These are phyloP conservation scores for Daucus carota DNA, from an alignment of 129 eudicot genomes.

Conservation along the genomic window DNA sequence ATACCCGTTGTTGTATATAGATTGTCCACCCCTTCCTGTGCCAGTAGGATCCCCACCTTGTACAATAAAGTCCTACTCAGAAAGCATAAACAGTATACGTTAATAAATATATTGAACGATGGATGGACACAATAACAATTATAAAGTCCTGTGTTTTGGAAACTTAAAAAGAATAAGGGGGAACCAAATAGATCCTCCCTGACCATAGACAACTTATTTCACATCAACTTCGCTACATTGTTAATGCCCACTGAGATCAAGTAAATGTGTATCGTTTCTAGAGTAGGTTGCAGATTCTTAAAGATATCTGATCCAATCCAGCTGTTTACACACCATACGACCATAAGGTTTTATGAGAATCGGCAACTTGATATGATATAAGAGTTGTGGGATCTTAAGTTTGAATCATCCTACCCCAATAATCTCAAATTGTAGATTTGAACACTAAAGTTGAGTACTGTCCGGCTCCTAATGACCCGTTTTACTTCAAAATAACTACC, in stretches of 20 bases:
- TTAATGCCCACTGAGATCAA: not conserved
- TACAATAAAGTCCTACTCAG: constrained; percentile 70
- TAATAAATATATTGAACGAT: not conserved
- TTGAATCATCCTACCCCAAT: too few species aligned
- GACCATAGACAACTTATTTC: not conserved
- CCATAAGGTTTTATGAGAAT: too few species aligned
- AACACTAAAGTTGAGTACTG: too few species aligned
- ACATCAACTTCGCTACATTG: not conserved
- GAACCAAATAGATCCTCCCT: not conserved
- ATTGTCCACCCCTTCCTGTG: constrained; percentile 97
- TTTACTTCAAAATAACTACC: too few species aligned
- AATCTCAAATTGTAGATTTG: too few species aligned
- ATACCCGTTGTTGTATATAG: constrained; percentile 69
- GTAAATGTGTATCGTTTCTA: not conserved
- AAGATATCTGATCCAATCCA: not conserved
- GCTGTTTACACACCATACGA: not conserved
- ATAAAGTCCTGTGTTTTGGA: not conserved
- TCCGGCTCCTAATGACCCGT: too few species aligned
- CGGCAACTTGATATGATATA: too few species aligned
- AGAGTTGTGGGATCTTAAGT: too few species aligned
- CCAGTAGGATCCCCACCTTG: constrained; percentile 99
- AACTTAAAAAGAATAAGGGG: not conserved
- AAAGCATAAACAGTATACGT: not conserved
- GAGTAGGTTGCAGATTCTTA: not conserved
- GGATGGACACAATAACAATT: not conserved